Base-by-base conservation (phyloP, 169 alveolate genomes). In the Cardiosporidium cionae region DNA sequence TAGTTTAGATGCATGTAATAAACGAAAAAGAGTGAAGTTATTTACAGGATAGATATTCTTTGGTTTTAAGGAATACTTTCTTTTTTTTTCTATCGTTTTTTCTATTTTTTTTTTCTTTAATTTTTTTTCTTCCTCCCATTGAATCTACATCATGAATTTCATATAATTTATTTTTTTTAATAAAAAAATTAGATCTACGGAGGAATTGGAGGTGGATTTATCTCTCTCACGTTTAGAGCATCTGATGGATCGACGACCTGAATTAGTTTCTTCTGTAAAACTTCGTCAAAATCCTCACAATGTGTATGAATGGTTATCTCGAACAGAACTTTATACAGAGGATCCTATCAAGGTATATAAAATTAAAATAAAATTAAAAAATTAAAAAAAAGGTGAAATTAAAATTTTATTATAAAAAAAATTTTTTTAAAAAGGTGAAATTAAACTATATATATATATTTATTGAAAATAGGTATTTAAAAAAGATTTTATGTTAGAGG, bases 221-320 rank as follows among this genome's bases (percentile, higher is more conserved):
- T 34, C 37, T 22, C 74, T 73, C 32, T 52, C 77, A 0, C 69
- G 76, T 28, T 76, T 72, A 32, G 84, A 52, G 32, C 62, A 31
- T 25, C 84, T 52, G 74, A 75, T 58, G 79, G 81, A 66, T n/a
- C 58, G 78, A 27, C 68, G 84, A 0, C 76, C 84, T 29, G 32
- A 62, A 32, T 68, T 78, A 25, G 44, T 78, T 36, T 75, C 83
- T 53, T 74, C 83, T 6, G 81, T 78, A 44, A 81, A 81, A 74
- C 81, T 94, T 34, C 87, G 95, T 58, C 92, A 92, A 78, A 94
- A 94, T 77, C 94, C 95, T 16, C 92, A 92, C 87, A 91, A 91
- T 85, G 94, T 92, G 31, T 85, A 91, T 69, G 94, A 91, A 70
- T 94, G 98, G 98, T 77, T 91, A 25, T 84, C 90, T 74, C 75